Percentiles rank a stretch among this genome's conserved stretches.
Conservation (phyloP, 2,329 filamentous ascomycete species). For the Fusarium euwallaceae region DNA sequence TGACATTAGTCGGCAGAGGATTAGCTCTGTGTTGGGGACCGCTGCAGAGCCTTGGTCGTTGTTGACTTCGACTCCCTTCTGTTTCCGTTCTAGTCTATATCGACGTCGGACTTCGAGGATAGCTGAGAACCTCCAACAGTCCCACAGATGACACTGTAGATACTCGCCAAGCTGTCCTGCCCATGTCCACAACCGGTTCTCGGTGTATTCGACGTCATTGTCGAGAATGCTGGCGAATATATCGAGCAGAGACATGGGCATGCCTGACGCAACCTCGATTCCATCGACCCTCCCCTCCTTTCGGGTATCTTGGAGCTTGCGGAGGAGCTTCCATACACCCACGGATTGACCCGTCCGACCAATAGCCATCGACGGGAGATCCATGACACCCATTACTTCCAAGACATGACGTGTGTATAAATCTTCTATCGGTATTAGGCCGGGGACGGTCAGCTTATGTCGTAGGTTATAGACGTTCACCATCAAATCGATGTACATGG, state of each 20-base stretch:
- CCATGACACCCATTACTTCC: slow-evolving; percentile 44
- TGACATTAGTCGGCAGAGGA: slow-evolving; percentile 40
- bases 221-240: slow-evolving; percentile 36
- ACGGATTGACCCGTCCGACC: slow-evolving; percentile 30
- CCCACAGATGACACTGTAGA: slow-evolving; percentile 39
- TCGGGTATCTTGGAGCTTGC: slow-evolving; percentile 29
- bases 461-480: slow-evolving; percentile 36
- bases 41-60: not conserved
- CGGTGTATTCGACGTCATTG: slow-evolving; percentile 39
- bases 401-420: slow-evolving; percentile 29
- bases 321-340: slow-evolving; percentile 42
- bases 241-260: slow-evolving; percentile 39
- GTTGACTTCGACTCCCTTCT: not conserved
- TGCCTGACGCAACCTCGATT: slow-evolving; percentile 36
- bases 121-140: slow-evolving; percentile 39
- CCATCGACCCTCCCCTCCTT: slow-evolving; percentile 20
- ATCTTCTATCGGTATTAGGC: slow-evolving; percentile 28
- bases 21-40: slow-evolving; percentile 28
- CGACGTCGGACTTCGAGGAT: slow-evolving; percentile 41
- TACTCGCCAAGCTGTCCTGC: slow-evolving; percentile 41
- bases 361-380: slow-evolving; percentile 35
- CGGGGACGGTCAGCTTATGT: slow-evolving; percentile 18
- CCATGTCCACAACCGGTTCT: slow-evolving; percentile 38
- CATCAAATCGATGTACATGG: slow-evolving; percentile 42
- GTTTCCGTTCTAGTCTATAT: slow-evolving; percentile 22